Base-by-base conservation (phyloP, 208 protist species). In the Histomonas meleagridis region DNA sequence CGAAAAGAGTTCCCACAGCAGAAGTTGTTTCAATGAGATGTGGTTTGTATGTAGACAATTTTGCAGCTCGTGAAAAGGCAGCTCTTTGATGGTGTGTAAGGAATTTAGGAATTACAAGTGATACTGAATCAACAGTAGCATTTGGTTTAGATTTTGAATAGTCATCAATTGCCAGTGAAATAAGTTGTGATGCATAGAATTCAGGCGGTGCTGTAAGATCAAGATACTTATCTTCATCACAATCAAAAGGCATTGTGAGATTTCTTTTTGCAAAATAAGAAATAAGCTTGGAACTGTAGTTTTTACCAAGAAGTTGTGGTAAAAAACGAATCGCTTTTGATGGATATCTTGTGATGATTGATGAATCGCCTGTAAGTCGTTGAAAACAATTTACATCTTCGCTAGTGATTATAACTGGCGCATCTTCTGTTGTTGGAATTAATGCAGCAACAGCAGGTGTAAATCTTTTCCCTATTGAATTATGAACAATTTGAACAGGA, bases 171-270 rank as follows among this genome's bases (percentile, higher is more conserved):
- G 76, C 76, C 28, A 23, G 32, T 51, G 10, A 12, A 38, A 86
- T 12, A 38, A 86, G 46, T 38, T 86, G 40, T 51, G 76, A 40
- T 38, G 76, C 76, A n/a, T 55, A 86, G 28, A 86, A 86, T 46
- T 86, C 76, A 35, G 76, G 76, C 9, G 40, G 46, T 16, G 43
- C 40, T 43, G 55, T 51, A 16, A 86, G 16, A 32, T 86, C 76
- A 14, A 86, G 46, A 86, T 86, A 86, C 14, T 86, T 86, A 55
- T 86, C 76, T n/a, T 86, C 76, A 55, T 86, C 76, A 57, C 18
- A 1, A 86, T 86, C 76, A n/a, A 86, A 48, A 32, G 76, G 76
- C 21, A 86, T 43, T 49, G 46, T 55, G 3, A 86, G 32, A 55
- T 55, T 86, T 32, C 76, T 12, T 26, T 32, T 46, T 38, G 32